Evolutionary conservation across 768 basidiomycete genomes (phyloP).

Genomic region (Rossbeevera mucosa): DNA sequence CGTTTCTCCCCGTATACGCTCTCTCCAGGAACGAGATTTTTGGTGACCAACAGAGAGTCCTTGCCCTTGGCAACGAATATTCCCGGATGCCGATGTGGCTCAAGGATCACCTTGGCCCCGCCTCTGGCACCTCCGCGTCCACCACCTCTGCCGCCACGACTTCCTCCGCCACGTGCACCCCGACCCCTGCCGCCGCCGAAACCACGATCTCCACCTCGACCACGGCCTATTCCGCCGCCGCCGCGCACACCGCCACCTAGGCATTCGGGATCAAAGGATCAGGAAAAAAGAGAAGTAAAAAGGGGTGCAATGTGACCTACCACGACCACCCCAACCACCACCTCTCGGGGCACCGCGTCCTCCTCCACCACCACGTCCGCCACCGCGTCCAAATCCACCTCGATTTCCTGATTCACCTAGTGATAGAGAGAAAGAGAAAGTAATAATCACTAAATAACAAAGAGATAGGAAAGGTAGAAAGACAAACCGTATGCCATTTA

Average conservation of each 20-base stretch:
- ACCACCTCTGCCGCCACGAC: constrained; percentile 51
- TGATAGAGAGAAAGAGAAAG: neutral
- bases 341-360: constrained; percentile 38
- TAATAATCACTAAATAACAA: neutral
- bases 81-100: constrained; percentile 92
- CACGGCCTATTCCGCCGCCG: constrained; percentile 27
- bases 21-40: constrained; percentile 96
- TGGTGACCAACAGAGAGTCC: constrained; percentile 94
- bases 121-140: constrained; percentile 72
- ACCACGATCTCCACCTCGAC: constrained; percentile 33
- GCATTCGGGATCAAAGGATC: neutral
- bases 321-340: constrained; percentile 41
- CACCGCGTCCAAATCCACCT: constrained; percentile 58
- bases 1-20: constrained; percentile 98
- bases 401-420: constrained; percentile 67
- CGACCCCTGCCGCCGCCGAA: constrained; percentile 44
- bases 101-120: constrained; percentile 84
- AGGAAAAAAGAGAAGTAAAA: neutral
- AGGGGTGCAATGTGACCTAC: constrained; percentile 13
- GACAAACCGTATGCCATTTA: constrained; percentile 36
- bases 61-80: constrained; percentile 98
- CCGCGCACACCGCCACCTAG: constrained; percentile 15
- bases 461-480: neutral
- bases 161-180: constrained; percentile 41
- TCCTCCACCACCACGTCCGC: constrained; percentile 37